Evolutionary conservation across 257 asterid genomes (phyloP).

Genomic region (Solanum sparsipilum): DNA sequence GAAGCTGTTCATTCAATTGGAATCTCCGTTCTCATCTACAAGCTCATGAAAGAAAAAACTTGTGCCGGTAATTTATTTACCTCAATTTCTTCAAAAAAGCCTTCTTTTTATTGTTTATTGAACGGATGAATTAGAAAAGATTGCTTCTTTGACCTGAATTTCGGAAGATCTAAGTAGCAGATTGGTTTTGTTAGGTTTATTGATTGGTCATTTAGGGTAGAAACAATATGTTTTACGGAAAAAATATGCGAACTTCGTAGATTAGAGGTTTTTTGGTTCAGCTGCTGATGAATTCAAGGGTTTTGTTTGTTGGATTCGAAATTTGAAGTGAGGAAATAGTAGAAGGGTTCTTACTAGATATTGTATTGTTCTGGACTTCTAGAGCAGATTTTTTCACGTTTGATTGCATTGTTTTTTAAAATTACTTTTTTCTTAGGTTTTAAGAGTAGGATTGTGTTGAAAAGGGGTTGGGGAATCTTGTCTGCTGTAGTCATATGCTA

Average conservation of each 20-base stretch:
- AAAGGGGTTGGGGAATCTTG: too few relatives aligned
- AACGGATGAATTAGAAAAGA: not conserved
- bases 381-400: not conserved
- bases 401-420: not conserved
- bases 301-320: not conserved
- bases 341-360: not conserved
- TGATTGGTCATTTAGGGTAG: not conserved
- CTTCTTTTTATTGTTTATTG: not conserved
- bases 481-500: not conserved
- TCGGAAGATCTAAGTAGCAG: not conserved
- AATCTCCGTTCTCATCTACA: slow-evolving; percentile 56
- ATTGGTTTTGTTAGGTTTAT: not conserved
- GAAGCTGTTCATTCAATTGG: slow-evolving; percentile 82
- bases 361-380: not conserved
- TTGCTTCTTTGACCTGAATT: not conserved
- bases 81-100: not conserved
- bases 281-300: not conserved
- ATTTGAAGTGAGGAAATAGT: not conserved
- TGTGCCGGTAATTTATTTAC: slow-evolving; percentile 44
- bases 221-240: not conserved
- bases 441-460: too few relatives aligned
- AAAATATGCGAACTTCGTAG: not conserved
- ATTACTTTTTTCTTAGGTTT: not conserved
- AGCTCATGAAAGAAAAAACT: slow-evolving; percentile 65
- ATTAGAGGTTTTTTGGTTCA: not conserved